Evolutionary conservation across 2,329 filamentous ascomycete species (phyloP).

Genomic region (Lasiodiplodia gonubiensis): DNA sequence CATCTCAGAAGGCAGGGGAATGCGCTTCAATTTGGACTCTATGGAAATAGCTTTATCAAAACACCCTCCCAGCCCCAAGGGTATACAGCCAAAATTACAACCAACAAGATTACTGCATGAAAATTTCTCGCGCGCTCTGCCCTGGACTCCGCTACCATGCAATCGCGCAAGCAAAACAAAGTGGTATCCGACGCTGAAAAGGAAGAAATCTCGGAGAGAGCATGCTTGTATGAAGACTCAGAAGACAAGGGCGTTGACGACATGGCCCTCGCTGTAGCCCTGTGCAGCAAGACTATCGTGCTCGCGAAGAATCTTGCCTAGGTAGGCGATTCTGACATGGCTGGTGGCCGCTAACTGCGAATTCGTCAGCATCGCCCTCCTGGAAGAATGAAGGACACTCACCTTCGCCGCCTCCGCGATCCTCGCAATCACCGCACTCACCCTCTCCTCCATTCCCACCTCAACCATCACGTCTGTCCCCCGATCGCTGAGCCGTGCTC

Average conservation of each 20-base stretch:
- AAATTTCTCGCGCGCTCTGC: neutral
- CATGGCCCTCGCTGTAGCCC: conserved; percentile 75
- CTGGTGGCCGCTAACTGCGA: conserved; percentile 63
- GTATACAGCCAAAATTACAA: conserved; percentile 11
- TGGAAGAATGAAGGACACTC: conserved; percentile 40
- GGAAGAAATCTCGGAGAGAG: neutral
- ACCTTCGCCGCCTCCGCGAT: conserved; percentile 70
- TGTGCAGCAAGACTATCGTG: conserved; percentile 68
- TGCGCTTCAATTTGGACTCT: neutral
- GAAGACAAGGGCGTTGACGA: conserved; percentile 77
- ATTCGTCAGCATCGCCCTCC: neutral
- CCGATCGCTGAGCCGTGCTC: conserved; percentile 46
- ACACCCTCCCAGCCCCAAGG: conserved; percentile 6
- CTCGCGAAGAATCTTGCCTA: conserved; percentile 80
- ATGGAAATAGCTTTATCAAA: conserved; percentile 2
- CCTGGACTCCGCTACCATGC: conserved; percentile 17
- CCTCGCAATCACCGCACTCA: conserved; percentile 66
- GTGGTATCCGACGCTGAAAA: conserved; percentile 22
- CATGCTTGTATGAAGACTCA: conserved; percentile 19
- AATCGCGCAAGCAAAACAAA: conserved; percentile 12
- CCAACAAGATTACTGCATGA: neutral
- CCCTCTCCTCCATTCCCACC: conserved; percentile 56
- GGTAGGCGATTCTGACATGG: conserved; percentile 74
- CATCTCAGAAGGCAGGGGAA: neutral
- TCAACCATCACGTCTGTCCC: conserved; percentile 46